These are phyloP conservation scores for Melaleuca alternifolia DNA, from an alignment of 345 rosid species.

Conservation along the genomic window DNA sequence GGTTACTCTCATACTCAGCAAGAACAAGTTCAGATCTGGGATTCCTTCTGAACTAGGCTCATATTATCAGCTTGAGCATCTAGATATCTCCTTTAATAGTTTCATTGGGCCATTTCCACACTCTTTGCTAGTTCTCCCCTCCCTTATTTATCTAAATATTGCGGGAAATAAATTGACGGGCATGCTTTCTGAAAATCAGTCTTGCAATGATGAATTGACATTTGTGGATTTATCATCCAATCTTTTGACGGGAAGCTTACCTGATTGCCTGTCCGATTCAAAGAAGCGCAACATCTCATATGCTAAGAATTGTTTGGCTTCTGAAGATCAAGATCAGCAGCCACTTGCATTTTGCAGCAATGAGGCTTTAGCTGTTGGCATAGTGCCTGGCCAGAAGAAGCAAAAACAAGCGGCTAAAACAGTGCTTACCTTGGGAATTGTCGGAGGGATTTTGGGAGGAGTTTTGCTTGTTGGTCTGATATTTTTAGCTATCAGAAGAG, in stretches of 20 bases:
- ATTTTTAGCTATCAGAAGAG: slow-evolving; percentile 35
- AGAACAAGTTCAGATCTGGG: slow-evolving; percentile 78
- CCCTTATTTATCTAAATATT: slow-evolving; percentile 47
- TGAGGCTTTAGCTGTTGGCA: slow-evolving; percentile 89
- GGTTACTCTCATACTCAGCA: slow-evolving; percentile 57
- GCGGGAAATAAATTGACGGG: slow-evolving; percentile 85
- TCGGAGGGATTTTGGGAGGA: slow-evolving; percentile 53
- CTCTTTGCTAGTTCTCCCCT: slow-evolving; percentile 55
- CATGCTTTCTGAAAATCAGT: slow-evolving; percentile 52
- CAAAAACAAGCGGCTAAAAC: slow-evolving; percentile 17
- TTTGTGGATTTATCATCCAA: slow-evolving; percentile 74
- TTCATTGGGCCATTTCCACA: slow-evolving; percentile 76
- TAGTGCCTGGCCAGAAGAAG: slow-evolving; percentile 43
- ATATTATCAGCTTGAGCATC: slow-evolving; percentile 62
- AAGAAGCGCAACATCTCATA: slow-evolving; percentile 34
- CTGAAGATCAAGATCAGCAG: slow-evolving; percentile 40
- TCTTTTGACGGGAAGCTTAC: slow-evolving; percentile 71
- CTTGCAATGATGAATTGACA: slow-evolving; percentile 53
- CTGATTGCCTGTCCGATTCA: slow-evolving; percentile 41
- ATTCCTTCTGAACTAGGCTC: slow-evolving; percentile 47
- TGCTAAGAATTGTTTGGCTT: slow-evolving; percentile 56
- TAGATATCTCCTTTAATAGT: slow-evolving; percentile 71
- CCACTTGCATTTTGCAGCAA: slow-evolving; percentile 62
- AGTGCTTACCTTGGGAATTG: slow-evolving; percentile 37
- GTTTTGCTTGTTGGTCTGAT: slow-evolving; percentile 32